Evolutionary conservation across 2,329 filamentous ascomycete genomes (phyloP), one percentile per base, ranked within the genome.

Genomic region (Neonectria neomacrospora): DNA sequence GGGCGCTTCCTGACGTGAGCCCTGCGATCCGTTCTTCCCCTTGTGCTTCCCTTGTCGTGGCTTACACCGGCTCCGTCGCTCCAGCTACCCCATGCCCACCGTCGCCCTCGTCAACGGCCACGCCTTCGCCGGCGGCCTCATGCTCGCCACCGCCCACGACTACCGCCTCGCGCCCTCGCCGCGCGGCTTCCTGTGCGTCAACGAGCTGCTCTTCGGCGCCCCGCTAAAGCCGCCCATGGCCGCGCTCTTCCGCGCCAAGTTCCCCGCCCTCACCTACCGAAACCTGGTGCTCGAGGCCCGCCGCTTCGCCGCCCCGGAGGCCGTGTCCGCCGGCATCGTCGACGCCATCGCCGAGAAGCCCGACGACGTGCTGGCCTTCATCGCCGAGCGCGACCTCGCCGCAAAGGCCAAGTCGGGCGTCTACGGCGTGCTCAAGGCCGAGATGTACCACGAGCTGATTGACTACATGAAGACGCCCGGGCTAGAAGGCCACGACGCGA

Each of bases 91-190:
- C 14, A 93, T 94, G 91, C 92, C 92, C 23, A 96, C 92, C 3
- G 79, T 96, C 53, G 90, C 91, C n/a, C 82, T 94, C 9, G 74
- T 95, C 58, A 93, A 93, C 71, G 92, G 92, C 22, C 93, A 96
- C 77, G 88, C 90, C 58, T 96, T 94, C 76, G 93, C 92, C 6
- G 92, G 88, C 48, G 92, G 91, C n/a, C 82, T 94, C 64, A 94
- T 96, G 89, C 81, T 91, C 10, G 87, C 91, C 62, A 92, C 93
- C 86, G 88, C 91, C 79, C 91, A 94, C 78, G 92, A 95, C 80
- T 96, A 96, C 80, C 87, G 93, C 28, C 83, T 96, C 69, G 91
- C 92, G 81, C 91, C 91, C 73, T 86, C 90, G 0, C 74, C 83
- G 2, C 83, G 85, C 20, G 93, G 92, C n/a, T 94, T 88, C 78